These are phyloP conservation scores for Parascedosporium putredinis DNA, from an alignment of 2,329 filamentous ascomycete species.

Conservation along the genomic window DNA sequence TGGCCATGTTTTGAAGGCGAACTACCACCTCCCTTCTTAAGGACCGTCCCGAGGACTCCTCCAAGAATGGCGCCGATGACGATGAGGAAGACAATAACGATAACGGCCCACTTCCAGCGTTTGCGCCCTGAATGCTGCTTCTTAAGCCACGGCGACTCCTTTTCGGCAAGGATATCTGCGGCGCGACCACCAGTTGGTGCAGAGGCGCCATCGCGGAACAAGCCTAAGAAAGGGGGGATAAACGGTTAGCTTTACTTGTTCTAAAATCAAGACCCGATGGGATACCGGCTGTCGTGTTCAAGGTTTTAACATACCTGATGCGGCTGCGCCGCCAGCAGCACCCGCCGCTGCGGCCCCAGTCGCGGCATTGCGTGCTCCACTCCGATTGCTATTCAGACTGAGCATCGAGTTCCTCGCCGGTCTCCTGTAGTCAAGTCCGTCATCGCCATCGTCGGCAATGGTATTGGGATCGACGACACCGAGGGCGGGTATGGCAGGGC, in stretches of 20 bases:
- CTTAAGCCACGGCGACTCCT: slow-evolving; percentile 36
- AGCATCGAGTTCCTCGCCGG: slow-evolving; percentile 48
- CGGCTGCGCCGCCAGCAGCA: slow-evolving; percentile 26
- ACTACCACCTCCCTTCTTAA: slow-evolving; percentile 38
- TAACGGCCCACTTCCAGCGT: slow-evolving; percentile 61
- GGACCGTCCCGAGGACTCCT: slow-evolving; percentile 62
- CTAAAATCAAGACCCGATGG: too few relatives aligned
- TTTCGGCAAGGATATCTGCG: slow-evolving; percentile 7
- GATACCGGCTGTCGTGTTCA: too few relatives aligned
- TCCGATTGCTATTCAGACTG: slow-evolving; percentile 29
- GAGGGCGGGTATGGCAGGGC: slow-evolving; percentile 28
- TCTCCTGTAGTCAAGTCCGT: slow-evolving; percentile 53
- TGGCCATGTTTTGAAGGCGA: slow-evolving; percentile 23
- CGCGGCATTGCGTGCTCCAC: slow-evolving; percentile 17
- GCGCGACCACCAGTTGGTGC: slow-evolving; percentile 1
- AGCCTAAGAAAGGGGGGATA: too few relatives aligned
- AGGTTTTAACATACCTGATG: slow-evolving; percentile 10
- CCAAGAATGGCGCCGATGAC: slow-evolving; percentile 62
- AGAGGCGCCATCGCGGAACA: background rate
- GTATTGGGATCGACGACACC: slow-evolving; percentile 64
- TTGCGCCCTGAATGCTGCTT: slow-evolving; percentile 49
- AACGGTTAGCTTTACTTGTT: too few relatives aligned
- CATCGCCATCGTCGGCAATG: slow-evolving; percentile 81
- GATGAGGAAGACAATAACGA: slow-evolving; percentile 50
- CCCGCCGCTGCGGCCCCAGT: slow-evolving; percentile 36